Conservation (phyloP, 345 rosid genomes). For the Ceriops decandra region DNA sequence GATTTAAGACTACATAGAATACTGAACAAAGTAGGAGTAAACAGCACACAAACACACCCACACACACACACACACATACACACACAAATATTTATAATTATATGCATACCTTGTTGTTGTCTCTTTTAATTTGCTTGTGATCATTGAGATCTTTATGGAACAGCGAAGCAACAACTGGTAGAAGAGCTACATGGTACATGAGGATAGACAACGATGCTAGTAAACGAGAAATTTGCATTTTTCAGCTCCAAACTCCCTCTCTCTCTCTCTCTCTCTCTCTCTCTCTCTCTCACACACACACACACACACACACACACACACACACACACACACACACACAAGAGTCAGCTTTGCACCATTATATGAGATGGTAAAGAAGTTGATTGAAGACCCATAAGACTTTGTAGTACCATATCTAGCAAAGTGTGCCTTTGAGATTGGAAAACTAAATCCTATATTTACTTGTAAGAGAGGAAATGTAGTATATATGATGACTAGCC, state of each 20-base stretch:
- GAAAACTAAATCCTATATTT: conserved; percentile 16
- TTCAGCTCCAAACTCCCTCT: conserved; percentile 8
- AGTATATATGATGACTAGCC: conserved; percentile 17
- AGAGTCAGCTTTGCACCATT: conserved; percentile 3
- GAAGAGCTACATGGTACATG: conserved; percentile 16
- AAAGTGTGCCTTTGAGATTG: conserved; percentile 6
- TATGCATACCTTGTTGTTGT: conserved; percentile 29
- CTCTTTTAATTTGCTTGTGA: conserved; percentile 18
- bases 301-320: neutral
- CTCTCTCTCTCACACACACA: too few species aligned
- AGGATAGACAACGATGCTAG: conserved; percentile 11
- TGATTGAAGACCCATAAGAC: neutral
- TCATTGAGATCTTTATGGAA: conserved; percentile 19
- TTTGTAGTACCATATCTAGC: neutral
- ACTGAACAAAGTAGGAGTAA: neutral
- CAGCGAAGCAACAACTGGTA: conserved; percentile 27
- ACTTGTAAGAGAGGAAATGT: conserved; percentile 29
- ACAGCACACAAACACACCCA: neutral
- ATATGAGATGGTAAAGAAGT: conserved; percentile 6
- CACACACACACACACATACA: neutral
- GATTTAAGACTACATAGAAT: neutral
- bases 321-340: neutral
- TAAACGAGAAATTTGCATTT: conserved; percentile 20
- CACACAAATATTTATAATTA: neutral
- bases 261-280: neutral